These are phyloP conservation scores for Pseudogymnoascus sp. DNA, from an alignment of 2,329 filamentous ascomycete species.

Conservation along the genomic window DNA sequence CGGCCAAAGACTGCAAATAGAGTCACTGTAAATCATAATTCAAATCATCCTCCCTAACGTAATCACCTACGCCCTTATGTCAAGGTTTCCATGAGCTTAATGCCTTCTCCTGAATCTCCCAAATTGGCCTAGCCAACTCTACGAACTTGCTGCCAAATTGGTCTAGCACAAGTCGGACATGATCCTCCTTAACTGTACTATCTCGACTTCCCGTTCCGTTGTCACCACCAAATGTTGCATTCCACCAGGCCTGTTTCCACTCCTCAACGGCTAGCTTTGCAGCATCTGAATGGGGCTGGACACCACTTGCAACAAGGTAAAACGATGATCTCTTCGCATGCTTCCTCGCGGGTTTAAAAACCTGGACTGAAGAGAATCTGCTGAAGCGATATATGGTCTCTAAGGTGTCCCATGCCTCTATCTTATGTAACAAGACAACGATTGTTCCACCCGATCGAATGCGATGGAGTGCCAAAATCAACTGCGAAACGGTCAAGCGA, in stretches of 20 bases:
- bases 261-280: conserved; percentile 17
- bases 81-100: conserved; percentile 14
- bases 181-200: neutral
- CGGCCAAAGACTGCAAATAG: neutral
- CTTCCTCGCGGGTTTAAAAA: conserved; percentile 24
- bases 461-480: conserved; percentile 25
- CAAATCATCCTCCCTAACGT: neutral
- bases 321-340: conserved; percentile 23
- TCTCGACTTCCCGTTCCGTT: conserved; percentile 16
- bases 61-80: neutral
- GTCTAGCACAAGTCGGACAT: conserved; percentile 17
- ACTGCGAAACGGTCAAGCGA: conserved; percentile 21
- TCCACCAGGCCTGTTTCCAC: conserved; percentile 23
- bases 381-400: conserved; percentile 22
- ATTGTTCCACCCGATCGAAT: conserved; percentile 21
- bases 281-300: conserved; percentile 16
- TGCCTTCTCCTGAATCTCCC: conserved; percentile 23
- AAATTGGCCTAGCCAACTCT: conserved; percentile 19
- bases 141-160: conserved; percentile 20
- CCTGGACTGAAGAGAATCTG: conserved; percentile 21
- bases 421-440: conserved; percentile 25
- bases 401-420: conserved; percentile 21
- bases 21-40: neutral
- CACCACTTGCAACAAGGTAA: conserved; percentile 25
- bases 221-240: conserved; percentile 22